phyloP scores from a whole-genome alignment of 495 filamentous ascomycete genomes.

The Usnea hakonensis region DNA sequence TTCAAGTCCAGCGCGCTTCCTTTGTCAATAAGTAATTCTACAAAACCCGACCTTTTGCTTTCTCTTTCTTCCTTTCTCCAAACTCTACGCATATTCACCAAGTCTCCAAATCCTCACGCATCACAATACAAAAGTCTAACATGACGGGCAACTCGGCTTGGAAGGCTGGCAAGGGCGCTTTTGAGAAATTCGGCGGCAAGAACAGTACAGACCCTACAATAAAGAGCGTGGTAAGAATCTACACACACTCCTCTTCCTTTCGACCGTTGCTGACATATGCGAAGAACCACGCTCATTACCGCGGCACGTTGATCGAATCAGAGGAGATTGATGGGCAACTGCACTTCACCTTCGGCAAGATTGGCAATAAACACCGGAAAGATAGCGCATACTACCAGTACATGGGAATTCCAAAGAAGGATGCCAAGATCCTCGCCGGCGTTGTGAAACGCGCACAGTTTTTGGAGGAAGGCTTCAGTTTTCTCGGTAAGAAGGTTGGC shows the following conservation, averaged over 20 bases:
- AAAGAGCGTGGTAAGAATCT: not conserved
- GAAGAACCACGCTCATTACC: not conserved
- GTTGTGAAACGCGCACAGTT: slow-evolving; percentile 74
- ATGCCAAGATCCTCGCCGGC: slow-evolving; percentile 67
- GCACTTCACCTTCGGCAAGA: not conserved
- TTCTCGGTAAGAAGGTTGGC: slow-evolving; percentile 66
- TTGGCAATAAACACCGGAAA: slow-evolving; percentile 33
- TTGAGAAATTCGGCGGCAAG: slow-evolving; percentile 15
- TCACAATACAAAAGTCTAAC: not conserved
- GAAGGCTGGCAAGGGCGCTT: slow-evolving; percentile 6
- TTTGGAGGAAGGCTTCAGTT: slow-evolving; percentile 52
- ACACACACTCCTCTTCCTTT: not conserved
- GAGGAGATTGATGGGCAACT: not conserved
- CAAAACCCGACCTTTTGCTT: not conserved
- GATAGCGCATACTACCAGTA: slow-evolving; percentile 37
- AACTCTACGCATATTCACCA: not conserved
- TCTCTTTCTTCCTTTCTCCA: not conserved
- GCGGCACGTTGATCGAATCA: not conserved
- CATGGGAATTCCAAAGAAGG: slow-evolving; percentile 66
- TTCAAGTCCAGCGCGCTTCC: not conserved
- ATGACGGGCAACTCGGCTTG: slow-evolving; percentile 10
- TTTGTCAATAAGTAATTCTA: not conserved
- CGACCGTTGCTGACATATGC: not conserved
- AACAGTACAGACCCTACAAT: not conserved
- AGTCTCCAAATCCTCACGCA: not conserved